phyloP scores from a whole-genome alignment of 371 early-diverging fungal genomes.

The Basidiobolus meristosporus region DNA sequence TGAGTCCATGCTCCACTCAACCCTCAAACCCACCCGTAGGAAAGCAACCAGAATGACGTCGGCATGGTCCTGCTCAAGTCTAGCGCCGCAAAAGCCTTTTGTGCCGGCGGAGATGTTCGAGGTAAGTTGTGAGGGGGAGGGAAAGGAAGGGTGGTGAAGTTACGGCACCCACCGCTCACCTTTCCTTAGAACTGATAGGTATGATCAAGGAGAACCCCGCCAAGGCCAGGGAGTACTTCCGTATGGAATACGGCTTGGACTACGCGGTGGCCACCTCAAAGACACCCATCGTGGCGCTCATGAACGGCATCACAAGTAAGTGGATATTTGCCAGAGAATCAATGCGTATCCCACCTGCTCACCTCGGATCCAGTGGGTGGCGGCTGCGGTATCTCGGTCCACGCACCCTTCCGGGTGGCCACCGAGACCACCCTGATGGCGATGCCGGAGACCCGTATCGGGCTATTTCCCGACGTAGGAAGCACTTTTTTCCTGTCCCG shows the following conservation, averaged over 20 bases:
- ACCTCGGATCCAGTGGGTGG: conserved; percentile 90
- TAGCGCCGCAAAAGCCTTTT: conserved; percentile 64
- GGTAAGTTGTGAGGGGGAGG: conserved; percentile 12
- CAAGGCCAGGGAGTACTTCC: conserved; percentile 59
- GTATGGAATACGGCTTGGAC: conserved; percentile 74
- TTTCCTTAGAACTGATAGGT: conserved; percentile 1
- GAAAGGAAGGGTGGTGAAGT: no score
- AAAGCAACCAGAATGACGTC: conserved; percentile 74
- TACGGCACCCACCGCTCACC: conserved; percentile 3
- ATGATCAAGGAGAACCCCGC: conserved; percentile 14
- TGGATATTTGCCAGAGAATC: background rate
- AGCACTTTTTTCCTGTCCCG: conserved; percentile 81
- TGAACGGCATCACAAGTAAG: conserved; percentile 84
- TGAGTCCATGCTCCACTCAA: background rate
- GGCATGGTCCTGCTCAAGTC: conserved; percentile 71
- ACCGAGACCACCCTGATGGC: conserved; percentile 83
- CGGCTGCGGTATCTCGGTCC: conserved; percentile 83
- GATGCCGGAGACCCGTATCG: conserved; percentile 83
- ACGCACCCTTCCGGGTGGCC: conserved; percentile 86
- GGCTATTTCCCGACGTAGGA: conserved; percentile 90
- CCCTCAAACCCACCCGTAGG: conserved; percentile 16
- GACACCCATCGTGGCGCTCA: conserved; percentile 76
- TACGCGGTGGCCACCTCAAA: conserved; percentile 69
- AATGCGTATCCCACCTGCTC: no score
- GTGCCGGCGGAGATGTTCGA: conserved; percentile 94